Evolutionary conservation across 176 grass and related monocot genomes (phyloP).

Genomic region (Rhynchospora tenuis): DNA sequence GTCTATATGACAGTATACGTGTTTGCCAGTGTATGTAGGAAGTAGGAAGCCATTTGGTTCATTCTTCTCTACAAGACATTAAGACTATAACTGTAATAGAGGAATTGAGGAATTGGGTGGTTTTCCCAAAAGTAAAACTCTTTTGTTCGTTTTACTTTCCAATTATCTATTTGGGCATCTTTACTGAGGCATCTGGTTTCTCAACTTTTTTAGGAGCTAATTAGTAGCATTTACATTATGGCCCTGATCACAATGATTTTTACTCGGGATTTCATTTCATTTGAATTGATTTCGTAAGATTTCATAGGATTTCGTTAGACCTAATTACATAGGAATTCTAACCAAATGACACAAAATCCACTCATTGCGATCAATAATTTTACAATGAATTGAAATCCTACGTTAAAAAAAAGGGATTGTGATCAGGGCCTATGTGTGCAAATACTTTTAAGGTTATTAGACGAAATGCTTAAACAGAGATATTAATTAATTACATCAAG

Average conservation of each 20-base stretch:
- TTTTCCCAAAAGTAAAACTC: neutral
- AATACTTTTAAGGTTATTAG: neutral
- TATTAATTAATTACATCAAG: neutral
- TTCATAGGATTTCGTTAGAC: no score
- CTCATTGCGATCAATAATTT: no score
- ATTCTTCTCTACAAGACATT: neutral
- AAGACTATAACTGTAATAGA: neutral
- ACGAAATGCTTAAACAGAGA: neutral
- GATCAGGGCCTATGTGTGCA: no score
- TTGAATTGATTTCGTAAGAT: no score
- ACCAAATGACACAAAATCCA: no score
- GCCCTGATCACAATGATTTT: no score
- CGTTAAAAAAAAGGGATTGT: no score
- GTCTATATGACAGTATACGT: neutral
- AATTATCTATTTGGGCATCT: neutral
- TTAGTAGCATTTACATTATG: neutral
- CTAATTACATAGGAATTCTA: no score
- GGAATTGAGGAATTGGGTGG: neutral
- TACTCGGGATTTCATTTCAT: no score
- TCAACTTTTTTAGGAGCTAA: neutral
- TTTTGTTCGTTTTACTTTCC: neutral
- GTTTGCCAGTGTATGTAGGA: neutral
- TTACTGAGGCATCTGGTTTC: neutral
- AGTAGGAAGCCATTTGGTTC: neutral
- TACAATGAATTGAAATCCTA: no score